Base-by-base conservation (phyloP, 495 filamentous ascomycete species). In the Choiromyces venosus region DNA sequence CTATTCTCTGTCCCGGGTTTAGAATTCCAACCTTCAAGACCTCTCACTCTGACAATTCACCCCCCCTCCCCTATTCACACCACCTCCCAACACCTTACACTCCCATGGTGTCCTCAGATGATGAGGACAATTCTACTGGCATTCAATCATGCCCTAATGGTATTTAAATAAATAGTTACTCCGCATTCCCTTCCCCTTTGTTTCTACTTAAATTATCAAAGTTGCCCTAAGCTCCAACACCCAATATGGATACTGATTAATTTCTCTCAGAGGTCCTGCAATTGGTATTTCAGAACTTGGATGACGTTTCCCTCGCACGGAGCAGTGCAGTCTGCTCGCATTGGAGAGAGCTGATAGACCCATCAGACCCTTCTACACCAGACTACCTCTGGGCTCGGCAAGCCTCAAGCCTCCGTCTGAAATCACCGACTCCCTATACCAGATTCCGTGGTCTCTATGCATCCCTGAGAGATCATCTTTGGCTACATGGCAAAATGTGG, bases 401-500 rank as follows among this genome's bases (percentile, higher is more conserved):
- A 4, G 82, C 88, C 56, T 85, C 85, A 44, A 78, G 84, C 21
- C 81, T 87, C 65, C 75, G 84, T 4, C 84, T 92, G n/a, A 80
- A 80, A 10, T 80, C 83, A 1, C 85, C 90, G 2, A 85, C 85
- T 5, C 88, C 88, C 0, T 92, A 87, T 76, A 74, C 79, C 8
- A 88, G 85, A 21, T 94, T 88, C 80, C 87, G 86, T 71, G 86
- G 88, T 37, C 86, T 98, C 8, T 97, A 91, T 76, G 82, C 87
- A 40, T 86, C 89, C 37, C 90, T 94, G 80, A 86, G 94, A 70
- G 90, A 91, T 1, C 89, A 89, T 77, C 96, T 95, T 91, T 97
- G 96, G 78, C 85, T 98, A 0, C 85, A 91, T 0, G 83, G 92
- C 74, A 93, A 91, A 82, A 82, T 98, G 56, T 98, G 94, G 94